These are phyloP conservation scores for Vinca minor DNA, from an alignment of 257 asterid species.

Conservation along the genomic window DNA sequence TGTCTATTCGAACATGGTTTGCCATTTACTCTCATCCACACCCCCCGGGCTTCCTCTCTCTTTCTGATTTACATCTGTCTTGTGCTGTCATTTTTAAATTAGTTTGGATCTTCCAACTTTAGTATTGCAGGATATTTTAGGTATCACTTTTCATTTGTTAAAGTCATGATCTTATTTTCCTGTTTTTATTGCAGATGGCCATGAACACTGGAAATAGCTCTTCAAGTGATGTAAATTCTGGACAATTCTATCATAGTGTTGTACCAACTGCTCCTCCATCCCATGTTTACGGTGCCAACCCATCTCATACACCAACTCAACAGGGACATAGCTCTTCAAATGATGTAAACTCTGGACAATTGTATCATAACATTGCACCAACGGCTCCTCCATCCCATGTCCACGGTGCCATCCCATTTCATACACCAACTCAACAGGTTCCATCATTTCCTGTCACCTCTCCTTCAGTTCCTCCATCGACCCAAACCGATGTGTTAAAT, in stretches of 20 bases:
- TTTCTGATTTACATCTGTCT: not conserved
- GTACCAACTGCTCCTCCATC: constrained; percentile 17
- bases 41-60: not conserved
- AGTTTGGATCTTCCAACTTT: not conserved
- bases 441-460: constrained; percentile 20
- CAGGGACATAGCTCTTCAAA: constrained; percentile 19
- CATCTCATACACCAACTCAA: constrained; percentile 20
- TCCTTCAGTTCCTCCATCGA: constrained; percentile 15
- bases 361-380: constrained; percentile 12
- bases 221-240: constrained; percentile 18
- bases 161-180: not conserved
- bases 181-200: constrained; percentile 21
- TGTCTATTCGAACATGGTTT: not conserved
- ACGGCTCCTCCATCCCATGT: constrained; percentile 19
- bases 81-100: not conserved
- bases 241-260: constrained; percentile 16
- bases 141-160: not conserved
- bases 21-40: no score
- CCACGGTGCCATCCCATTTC: constrained; percentile 15
- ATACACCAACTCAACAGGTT: constrained; percentile 18
- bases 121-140: not conserved
- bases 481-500: constrained; percentile 18
- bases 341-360: constrained; percentile 18
- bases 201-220: constrained; percentile 24
- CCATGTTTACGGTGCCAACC: constrained; percentile 12